These are phyloP conservation scores for Mollisia scopiformis DNA, from an alignment of 2,329 filamentous ascomycete genomes.

Conservation along the genomic window DNA sequence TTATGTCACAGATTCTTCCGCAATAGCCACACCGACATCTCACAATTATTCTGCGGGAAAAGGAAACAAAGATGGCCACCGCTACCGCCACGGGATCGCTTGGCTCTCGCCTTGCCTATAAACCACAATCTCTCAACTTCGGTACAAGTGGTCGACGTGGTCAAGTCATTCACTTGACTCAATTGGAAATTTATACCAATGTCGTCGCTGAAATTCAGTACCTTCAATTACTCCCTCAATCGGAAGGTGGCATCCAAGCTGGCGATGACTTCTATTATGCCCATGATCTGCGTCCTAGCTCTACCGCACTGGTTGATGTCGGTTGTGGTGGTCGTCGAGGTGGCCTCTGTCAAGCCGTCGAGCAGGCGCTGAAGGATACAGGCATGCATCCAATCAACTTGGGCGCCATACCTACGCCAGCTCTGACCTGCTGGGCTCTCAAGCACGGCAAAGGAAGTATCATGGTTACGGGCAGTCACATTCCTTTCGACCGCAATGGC, in stretches of 20 bases:
- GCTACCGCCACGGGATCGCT: neutral
- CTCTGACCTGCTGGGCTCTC: slow-evolving; percentile 36
- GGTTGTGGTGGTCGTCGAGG: slow-evolving; percentile 37
- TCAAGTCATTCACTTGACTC: slow-evolving; percentile 37
- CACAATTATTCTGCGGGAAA: no score
- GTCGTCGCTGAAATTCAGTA: slow-evolving; percentile 38
- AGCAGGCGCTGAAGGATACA: slow-evolving; percentile 35
- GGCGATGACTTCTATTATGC: slow-evolving; percentile 40
- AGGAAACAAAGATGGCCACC: neutral
- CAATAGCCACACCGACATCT: no score
- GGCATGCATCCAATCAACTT: slow-evolving; percentile 37
- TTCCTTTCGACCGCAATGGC: slow-evolving; percentile 40
- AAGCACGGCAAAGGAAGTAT: slow-evolving; percentile 37
- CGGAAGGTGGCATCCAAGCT: slow-evolving; percentile 34
- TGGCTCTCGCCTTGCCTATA: slow-evolving; percentile 26
- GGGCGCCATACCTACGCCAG: slow-evolving; percentile 38
- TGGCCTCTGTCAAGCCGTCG: slow-evolving; percentile 37
- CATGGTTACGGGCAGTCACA: slow-evolving; percentile 41
- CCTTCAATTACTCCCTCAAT: slow-evolving; percentile 32
- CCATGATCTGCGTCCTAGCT: slow-evolving; percentile 39
- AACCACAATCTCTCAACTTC: slow-evolving; percentile 37
- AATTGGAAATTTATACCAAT: slow-evolving; percentile 40
- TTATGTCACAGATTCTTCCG: no score
- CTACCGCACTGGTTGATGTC: slow-evolving; percentile 34
- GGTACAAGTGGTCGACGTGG: slow-evolving; percentile 40